Percentiles rank a stretch among this genome's conserved stretches.
These are phyloP conservation scores for Monosporascus sp. DNA, from an alignment of 2,329 filamentous ascomycete genomes.

Conservation along the genomic window DNA sequence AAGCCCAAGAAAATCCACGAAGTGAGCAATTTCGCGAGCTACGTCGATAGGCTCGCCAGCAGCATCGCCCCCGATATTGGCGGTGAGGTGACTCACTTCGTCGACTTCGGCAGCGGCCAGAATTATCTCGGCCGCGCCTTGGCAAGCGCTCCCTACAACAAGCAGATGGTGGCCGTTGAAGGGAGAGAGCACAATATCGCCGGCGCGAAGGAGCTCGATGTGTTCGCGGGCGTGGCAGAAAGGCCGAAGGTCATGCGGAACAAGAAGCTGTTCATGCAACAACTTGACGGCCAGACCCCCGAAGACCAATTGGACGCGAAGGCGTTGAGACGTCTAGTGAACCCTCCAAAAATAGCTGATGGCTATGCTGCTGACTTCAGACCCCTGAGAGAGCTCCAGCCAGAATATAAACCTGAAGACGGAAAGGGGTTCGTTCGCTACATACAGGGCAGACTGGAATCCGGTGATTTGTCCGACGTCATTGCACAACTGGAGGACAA, in stretches of 20 bases:
- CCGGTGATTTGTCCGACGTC: conserved; percentile 57
- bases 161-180: conserved; percentile 85
- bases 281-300: conserved; percentile 37
- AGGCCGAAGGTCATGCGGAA: conserved; percentile 71
- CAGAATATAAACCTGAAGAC: conserved; percentile 49
- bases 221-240: conserved; percentile 70
- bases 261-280: conserved; percentile 68
- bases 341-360: conserved; percentile 24
- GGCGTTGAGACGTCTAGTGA: conserved; percentile 29
- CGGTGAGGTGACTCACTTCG: conserved; percentile 70
- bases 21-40: conserved; percentile 84
- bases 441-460: conserved; percentile 66
- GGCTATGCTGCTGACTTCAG: conserved; percentile 41
- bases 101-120: conserved; percentile 94
- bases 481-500: conserved; percentile 25
- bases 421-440: conserved; percentile 71
- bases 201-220: conserved; percentile 77
- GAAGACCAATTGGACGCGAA: conserved; percentile 37
- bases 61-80: conserved; percentile 54
- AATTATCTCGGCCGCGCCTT: conserved; percentile 90
- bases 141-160: conserved; percentile 79
- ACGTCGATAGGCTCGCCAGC: conserved; percentile 58
- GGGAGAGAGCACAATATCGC: conserved; percentile 80
- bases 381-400: conserved; percentile 42
- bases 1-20: conserved; percentile 94